Evolutionary conservation across 306 rosid genomes (phyloP).

Genomic region (Luffa acutangula): DNA sequence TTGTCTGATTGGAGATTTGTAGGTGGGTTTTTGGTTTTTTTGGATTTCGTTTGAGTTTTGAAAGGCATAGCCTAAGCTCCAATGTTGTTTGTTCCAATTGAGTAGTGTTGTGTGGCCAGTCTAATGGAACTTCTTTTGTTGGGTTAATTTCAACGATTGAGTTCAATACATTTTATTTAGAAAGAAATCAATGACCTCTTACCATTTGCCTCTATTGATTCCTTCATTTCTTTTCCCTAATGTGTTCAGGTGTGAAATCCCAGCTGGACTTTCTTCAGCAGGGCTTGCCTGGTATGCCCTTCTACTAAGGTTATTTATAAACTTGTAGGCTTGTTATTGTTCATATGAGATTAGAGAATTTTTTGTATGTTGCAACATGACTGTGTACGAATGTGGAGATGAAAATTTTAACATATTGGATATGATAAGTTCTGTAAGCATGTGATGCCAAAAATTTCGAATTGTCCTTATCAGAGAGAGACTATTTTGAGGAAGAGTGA

Average conservation of each 20-base stretch:
- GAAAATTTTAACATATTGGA: not conserved
- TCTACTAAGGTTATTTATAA: constrained; percentile 7
- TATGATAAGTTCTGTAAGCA: not conserved
- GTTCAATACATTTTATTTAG: not conserved
- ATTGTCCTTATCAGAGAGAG: not conserved
- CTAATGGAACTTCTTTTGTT: not conserved
- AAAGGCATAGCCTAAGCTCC: not conserved
- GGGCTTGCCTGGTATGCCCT: constrained; percentile 71
- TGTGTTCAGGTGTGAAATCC: constrained; percentile 55
- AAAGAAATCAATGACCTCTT: not conserved
- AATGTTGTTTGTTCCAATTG: not conserved
- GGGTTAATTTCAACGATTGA: not conserved
- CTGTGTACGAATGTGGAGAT: not conserved
- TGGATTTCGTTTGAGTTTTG: not conserved
- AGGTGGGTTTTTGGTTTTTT: constrained; percentile 12
- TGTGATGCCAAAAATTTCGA: not conserved
- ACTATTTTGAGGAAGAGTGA: not conserved
- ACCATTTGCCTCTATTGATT: not conserved
- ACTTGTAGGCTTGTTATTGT: constrained; percentile 6
- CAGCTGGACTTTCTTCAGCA: constrained; percentile 89
- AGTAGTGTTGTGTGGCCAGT: not conserved
- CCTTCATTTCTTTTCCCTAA: constrained; percentile 5
- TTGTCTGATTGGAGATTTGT: constrained; percentile 10
- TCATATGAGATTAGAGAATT: not conserved
- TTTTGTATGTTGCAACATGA: not conserved